Percentiles rank a stretch among this genome's conserved stretches.
Evolutionary conservation across 1,284 basidiomycete genomes (phyloP).

Genomic region (Tausonia pullulans): DNA sequence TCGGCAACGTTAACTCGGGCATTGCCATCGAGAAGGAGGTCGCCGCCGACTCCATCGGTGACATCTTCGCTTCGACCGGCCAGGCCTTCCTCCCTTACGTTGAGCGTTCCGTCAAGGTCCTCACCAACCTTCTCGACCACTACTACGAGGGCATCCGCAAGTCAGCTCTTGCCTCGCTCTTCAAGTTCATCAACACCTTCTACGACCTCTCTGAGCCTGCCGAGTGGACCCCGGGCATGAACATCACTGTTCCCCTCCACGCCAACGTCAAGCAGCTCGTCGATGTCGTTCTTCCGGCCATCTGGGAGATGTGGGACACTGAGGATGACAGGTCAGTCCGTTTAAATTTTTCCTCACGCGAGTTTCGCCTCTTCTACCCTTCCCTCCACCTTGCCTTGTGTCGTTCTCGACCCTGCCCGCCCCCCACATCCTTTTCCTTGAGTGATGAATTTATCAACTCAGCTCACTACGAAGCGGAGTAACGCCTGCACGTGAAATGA

Average conservation of each 20-base stretch:
- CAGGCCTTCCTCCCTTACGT: conserved; percentile 82
- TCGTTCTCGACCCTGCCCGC: not conserved
- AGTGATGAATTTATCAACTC: conserved; percentile 59
- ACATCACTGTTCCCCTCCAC: conserved; percentile 53
- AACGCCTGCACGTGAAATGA: conserved; percentile 49
- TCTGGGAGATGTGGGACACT: conserved; percentile 81
- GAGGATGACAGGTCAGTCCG: conserved; percentile 93
- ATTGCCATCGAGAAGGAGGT: conserved; percentile 99
- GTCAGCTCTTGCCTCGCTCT: conserved; percentile 75
- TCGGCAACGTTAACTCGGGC: conserved; percentile 71
- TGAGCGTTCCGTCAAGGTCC: conserved; percentile 65
- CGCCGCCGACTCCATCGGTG: conserved; percentile 90
- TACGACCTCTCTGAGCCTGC: conserved; percentile 74
- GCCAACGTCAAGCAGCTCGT: conserved; percentile 72
- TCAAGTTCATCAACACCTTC: conserved; percentile 84
- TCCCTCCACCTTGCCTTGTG: not conserved
- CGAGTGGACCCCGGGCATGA: conserved; percentile 69
- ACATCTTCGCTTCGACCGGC: conserved; percentile 74
- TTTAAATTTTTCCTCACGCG: conserved; percentile 13
- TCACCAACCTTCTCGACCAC: conserved; percentile 72
- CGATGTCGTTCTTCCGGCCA: conserved; percentile 57
- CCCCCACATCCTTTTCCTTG: conserved; percentile 5
- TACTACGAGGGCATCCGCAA: conserved; percentile 99
- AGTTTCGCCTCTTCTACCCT: conserved; percentile 5
- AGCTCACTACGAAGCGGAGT: conserved; percentile 67